Percentiles rank a stretch among this genome's conserved stretches.
phyloP scores from a whole-genome alignment of 192 early-diverging fungal genomes.

The Nowakowskiella sp. region DNA sequence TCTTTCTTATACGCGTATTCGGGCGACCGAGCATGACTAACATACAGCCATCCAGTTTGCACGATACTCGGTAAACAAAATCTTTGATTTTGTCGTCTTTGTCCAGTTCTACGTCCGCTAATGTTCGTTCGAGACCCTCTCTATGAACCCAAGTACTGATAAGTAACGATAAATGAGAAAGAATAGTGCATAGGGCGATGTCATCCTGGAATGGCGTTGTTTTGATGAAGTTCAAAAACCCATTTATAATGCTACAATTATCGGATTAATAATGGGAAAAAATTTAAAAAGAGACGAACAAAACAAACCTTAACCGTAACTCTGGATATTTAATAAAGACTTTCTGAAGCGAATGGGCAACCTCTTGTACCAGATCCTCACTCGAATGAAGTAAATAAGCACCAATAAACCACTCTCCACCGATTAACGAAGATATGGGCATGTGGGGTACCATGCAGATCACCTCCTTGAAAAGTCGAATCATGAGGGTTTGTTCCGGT shows the following conservation, averaged over 20 bases:
- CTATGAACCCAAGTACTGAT: conserved; percentile 31
- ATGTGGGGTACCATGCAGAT: conserved; percentile 31
- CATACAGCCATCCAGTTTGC: conserved; percentile 38
- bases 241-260: conserved; percentile 31
- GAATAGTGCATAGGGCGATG: conserved; percentile 33
- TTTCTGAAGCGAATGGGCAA: conserved; percentile 16
- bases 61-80: conserved; percentile 30
- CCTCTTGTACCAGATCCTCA: conserved; percentile 28
- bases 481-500: conserved; percentile 17
- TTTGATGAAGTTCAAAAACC: conserved; percentile 40
- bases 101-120: background rate
- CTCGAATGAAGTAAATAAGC: conserved; percentile 30
- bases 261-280: conserved; percentile 4
- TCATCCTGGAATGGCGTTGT: conserved; percentile 31
- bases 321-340: conserved; percentile 32
- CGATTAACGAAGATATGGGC: conserved; percentile 35
- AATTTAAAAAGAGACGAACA: background rate
- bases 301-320: conserved; percentile 28
- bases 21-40: conserved; percentile 34
- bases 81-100: conserved; percentile 8
- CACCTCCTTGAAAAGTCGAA: conserved; percentile 32
- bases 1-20: conserved; percentile 33
- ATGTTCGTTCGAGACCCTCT: background rate
- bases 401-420: conserved; percentile 35
- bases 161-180: conserved; percentile 22